A percentile compares a stretch with the other conserved stretches of the same genome.
Conservation (phyloP, 2,329 filamentous ascomycete genomes). For the Xylaria digitata region DNA sequence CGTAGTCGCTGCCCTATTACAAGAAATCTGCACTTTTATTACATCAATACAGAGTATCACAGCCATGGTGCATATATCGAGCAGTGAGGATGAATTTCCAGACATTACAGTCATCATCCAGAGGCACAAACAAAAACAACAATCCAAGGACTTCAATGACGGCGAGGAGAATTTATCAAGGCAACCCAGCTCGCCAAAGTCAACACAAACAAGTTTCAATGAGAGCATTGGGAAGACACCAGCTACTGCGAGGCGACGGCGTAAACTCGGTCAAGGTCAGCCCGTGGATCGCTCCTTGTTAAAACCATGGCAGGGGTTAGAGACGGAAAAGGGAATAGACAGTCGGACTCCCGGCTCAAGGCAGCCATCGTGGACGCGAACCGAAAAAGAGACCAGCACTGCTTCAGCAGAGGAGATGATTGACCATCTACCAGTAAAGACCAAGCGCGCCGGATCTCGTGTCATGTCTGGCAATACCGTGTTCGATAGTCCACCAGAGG, state of each 20-base stretch:
- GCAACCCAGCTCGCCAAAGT: constrained; percentile 11
- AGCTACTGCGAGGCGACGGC: constrained; percentile 42
- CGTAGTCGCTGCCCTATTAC: neutral
- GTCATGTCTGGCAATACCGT: constrained; percentile 20
- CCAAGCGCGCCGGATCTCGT: constrained; percentile 30
- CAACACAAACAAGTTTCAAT: constrained; percentile 11
- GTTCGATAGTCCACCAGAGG: constrained; percentile 30
- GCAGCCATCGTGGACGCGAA: constrained; percentile 22
- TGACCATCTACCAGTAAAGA: constrained; percentile 33
- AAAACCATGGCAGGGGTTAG: constrained; percentile 43
- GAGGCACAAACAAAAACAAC: constrained; percentile 39
- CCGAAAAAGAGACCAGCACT: constrained; percentile 28
- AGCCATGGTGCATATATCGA: constrained; percentile 40
- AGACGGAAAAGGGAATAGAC: constrained; percentile 22
- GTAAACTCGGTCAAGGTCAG: constrained; percentile 47
- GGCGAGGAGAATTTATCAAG: constrained; percentile 27
- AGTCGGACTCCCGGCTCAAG: constrained; percentile 22
- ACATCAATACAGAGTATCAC: constrained; percentile 17
- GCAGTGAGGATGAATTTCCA: constrained; percentile 57
- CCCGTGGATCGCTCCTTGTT: constrained; percentile 44
- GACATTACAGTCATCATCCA: constrained; percentile 52
- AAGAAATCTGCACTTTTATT: constrained; percentile 19
- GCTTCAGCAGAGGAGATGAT: constrained; percentile 31
- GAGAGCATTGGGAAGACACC: constrained; percentile 30
- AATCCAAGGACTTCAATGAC: constrained; percentile 11